Evolutionary conservation across 2,329 filamentous ascomycete genomes (phyloP).

Genomic region (Penicillium griseofulvum): DNA sequence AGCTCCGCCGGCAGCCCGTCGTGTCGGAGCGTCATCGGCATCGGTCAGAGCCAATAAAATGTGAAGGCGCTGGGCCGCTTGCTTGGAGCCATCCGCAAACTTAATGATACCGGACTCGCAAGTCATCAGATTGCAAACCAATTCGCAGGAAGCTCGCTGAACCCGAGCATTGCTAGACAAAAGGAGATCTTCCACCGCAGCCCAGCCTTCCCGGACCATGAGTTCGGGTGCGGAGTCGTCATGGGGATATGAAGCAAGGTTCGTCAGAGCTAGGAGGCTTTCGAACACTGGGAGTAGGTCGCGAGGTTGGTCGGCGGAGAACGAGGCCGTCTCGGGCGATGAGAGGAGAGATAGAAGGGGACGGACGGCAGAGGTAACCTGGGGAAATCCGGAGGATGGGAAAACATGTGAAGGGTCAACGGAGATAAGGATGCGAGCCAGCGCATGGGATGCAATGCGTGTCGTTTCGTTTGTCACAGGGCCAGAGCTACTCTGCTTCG

Average conservation of each 20-base stretch:
- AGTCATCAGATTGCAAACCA: constrained; percentile 78
- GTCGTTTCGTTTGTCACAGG: constrained; percentile 39
- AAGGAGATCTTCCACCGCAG: constrained; percentile 77
- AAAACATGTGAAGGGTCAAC: constrained; percentile 84
- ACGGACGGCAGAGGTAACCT: constrained; percentile 73
- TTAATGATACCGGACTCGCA: constrained; percentile 46
- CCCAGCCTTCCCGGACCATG: constrained; percentile 73
- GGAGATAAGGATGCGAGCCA: constrained; percentile 82
- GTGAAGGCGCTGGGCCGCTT: constrained; percentile 72
- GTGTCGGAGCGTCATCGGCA: constrained; percentile 73
- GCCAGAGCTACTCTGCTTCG: constrained; percentile 40
- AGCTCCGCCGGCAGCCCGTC: constrained; percentile 82
- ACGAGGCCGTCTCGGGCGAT: constrained; percentile 59
- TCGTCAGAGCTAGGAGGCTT: constrained; percentile 85
- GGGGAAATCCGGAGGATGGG: constrained; percentile 69
- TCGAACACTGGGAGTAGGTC: constrained; percentile 90
- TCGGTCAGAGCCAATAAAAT: constrained; percentile 85
- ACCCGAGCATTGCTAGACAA: constrained; percentile 73
- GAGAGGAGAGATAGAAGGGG: constrained; percentile 74
- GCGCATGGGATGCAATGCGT: constrained; percentile 70
- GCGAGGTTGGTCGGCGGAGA: constrained; percentile 53
- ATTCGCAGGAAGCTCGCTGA: constrained; percentile 78
- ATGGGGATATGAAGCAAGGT: constrained; percentile 67
- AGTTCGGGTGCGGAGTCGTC: constrained; percentile 56
- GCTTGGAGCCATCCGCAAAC: constrained; percentile 55